Evolutionary conservation across 2,329 filamentous ascomycete genomes (phyloP).

Genomic region (Nannizziopsis arthrosporioides): DNA sequence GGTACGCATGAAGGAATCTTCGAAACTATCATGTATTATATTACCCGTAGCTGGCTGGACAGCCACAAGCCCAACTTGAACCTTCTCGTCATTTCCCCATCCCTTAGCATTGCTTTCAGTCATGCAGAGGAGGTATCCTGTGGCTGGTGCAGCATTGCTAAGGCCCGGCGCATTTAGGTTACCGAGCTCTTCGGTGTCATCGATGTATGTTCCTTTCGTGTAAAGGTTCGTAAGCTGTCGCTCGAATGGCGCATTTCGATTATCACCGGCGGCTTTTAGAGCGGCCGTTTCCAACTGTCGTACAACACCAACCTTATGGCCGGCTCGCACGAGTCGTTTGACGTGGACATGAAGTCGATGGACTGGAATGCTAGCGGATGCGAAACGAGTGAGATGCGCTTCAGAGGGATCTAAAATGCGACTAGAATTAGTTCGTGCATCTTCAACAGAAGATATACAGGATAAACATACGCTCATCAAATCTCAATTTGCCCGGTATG

Average conservation of each 20-base stretch:
- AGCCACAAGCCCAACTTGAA: conserved; percentile 80
- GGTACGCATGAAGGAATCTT: conserved; percentile 93
- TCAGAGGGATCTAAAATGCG: conserved; percentile 59
- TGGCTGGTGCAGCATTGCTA: conserved; percentile 46
- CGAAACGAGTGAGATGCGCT: conserved; percentile 81
- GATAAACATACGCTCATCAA: conserved; percentile 63
- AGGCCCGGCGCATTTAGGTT: conserved; percentile 30
- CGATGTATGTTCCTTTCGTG: conserved; percentile 95
- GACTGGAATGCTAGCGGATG: conserved; percentile 88
- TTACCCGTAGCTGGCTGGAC: conserved; percentile 94
- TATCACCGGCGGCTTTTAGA: conserved; percentile 87
- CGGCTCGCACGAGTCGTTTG: conserved; percentile 80
- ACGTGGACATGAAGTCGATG: conserved; percentile 87
- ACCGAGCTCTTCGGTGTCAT: conserved; percentile 75
- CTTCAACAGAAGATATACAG: conserved; percentile 10
- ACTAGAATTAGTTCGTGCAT: conserved; percentile 1
- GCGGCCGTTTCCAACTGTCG: conserved; percentile 91
- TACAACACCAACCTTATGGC: conserved; percentile 92
- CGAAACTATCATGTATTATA: conserved; percentile 89
- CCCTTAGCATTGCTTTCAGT: conserved; percentile 73
- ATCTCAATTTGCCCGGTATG: conserved; percentile 88
- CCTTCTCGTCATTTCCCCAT: conserved; percentile 80
- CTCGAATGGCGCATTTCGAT: conserved; percentile 81
- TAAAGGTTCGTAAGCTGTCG: conserved; percentile 92
- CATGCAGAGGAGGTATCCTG: conserved; percentile 85